These are phyloP conservation scores for Pezicula radicicola DNA, from an alignment of 2,329 filamentous ascomycete species.

Conservation along the genomic window DNA sequence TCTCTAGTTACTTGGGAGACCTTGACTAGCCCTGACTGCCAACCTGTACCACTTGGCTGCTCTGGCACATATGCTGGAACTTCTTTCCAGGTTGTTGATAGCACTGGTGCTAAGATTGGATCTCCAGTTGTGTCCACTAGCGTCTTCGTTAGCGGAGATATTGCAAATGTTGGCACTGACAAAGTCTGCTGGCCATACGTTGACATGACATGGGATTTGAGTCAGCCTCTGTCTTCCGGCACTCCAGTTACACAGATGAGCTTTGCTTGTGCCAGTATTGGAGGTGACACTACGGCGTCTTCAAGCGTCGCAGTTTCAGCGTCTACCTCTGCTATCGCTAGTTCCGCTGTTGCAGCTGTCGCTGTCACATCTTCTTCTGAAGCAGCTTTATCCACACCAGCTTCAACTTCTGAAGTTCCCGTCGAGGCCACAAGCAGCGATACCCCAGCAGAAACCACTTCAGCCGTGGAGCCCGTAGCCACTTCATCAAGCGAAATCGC, in stretches of 20 bases:
- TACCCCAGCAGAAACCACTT: too few species aligned
- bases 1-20: slow-evolving; percentile 61
- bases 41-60: slow-evolving; percentile 57
- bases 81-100: slow-evolving; percentile 55
- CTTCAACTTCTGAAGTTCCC: neutral
- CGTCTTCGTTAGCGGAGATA: slow-evolving; percentile 59
- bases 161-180: slow-evolving; percentile 51
- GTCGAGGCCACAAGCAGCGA: neutral
- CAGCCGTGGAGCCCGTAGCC: too few species aligned
- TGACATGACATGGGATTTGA: slow-evolving; percentile 49
- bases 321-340: neutral
- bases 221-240: slow-evolving; percentile 22
- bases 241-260: slow-evolving; percentile 41
- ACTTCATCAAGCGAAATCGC: too few species aligned
- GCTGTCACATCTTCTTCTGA: neutral
- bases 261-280: slow-evolving; percentile 43
- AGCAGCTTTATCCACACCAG: neutral
- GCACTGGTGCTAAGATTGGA: slow-evolving; percentile 48
- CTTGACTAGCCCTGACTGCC: slow-evolving; percentile 51
- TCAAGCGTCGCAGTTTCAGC: neutral
- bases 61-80: slow-evolving; percentile 55
- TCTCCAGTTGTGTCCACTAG: slow-evolving; percentile 45
- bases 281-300: slow-evolving; percentile 4
- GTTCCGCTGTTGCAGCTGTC: neutral
- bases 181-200: slow-evolving; percentile 62